These are phyloP conservation scores for Poa annua DNA, from an alignment of 176 grass and related monocot species.

Conservation along the genomic window DNA sequence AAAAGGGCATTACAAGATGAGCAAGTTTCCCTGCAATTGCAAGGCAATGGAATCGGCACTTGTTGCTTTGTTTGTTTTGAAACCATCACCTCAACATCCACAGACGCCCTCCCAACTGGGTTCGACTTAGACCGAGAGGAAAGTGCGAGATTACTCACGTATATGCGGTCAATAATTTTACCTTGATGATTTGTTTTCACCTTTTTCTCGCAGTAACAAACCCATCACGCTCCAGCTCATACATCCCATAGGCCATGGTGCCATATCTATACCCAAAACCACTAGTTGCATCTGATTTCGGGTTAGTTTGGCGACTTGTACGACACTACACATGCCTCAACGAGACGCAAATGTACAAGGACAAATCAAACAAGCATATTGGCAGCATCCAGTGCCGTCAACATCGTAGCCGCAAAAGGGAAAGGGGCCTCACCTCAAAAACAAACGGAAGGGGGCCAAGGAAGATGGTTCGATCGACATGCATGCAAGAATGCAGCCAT, in stretches of 20 bases:
- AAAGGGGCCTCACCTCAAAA: background rate
- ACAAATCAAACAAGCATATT: background rate
- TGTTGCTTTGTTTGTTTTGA: background rate
- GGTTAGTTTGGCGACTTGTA: background rate
- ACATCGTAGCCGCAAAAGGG: constrained; percentile 1
- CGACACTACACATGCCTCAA: background rate
- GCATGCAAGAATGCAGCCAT: background rate
- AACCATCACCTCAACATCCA: background rate
- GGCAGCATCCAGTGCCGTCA: background rate
- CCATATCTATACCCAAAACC: background rate
- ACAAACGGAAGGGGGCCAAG: background rate
- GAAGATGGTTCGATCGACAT: background rate
- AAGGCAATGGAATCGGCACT: background rate
- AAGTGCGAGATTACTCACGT: no score
- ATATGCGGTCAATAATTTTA: no score
- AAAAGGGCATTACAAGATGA: background rate
- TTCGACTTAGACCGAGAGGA: no score
- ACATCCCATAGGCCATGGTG: background rate
- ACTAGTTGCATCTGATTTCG: background rate
- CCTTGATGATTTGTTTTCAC: no score
- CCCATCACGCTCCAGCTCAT: background rate
- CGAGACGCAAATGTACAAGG: background rate
- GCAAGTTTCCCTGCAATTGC: background rate
- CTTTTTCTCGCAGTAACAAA: no score
- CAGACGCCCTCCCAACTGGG: no score